Conservation (phyloP, 208 protist species). For the Giardia duodenalis region DNA sequence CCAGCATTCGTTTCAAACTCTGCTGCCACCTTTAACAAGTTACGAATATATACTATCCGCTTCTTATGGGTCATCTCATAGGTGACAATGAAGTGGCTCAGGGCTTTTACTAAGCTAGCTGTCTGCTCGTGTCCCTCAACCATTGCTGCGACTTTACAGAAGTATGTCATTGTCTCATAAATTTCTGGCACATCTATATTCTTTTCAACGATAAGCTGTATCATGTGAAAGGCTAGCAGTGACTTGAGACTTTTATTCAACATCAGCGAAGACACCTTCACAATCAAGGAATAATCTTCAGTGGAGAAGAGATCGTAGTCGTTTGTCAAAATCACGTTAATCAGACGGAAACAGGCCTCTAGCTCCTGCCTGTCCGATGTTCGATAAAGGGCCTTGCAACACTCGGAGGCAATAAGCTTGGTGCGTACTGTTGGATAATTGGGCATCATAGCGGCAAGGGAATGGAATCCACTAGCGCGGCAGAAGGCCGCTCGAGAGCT, state of each 20-base stretch:
- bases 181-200: too few relatives aligned
- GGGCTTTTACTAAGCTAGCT: background rate
- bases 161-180: background rate
- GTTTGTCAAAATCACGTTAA: background rate
- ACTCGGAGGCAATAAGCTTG: background rate
- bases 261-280: background rate
- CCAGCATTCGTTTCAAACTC: background rate
- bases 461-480: background rate
- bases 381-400: background rate
- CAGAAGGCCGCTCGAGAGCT: background rate
- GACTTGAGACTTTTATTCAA: too few relatives aligned
- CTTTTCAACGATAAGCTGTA: too few relatives aligned
- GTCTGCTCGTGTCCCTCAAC: background rate
- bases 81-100: background rate
- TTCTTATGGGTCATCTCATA: background rate
- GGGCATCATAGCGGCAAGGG: background rate
- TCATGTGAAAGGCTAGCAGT: too few relatives aligned
- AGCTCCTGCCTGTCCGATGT: background rate
- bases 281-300: background rate
- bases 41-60: background rate
- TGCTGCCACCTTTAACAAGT: background rate
- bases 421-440: background rate
- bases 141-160: background rate
- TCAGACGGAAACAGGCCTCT: background rate
- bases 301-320: background rate